These are phyloP conservation scores for Malania oleifera DNA, from an alignment of 164 flowering plant genomes.

Conservation along the genomic window DNA sequence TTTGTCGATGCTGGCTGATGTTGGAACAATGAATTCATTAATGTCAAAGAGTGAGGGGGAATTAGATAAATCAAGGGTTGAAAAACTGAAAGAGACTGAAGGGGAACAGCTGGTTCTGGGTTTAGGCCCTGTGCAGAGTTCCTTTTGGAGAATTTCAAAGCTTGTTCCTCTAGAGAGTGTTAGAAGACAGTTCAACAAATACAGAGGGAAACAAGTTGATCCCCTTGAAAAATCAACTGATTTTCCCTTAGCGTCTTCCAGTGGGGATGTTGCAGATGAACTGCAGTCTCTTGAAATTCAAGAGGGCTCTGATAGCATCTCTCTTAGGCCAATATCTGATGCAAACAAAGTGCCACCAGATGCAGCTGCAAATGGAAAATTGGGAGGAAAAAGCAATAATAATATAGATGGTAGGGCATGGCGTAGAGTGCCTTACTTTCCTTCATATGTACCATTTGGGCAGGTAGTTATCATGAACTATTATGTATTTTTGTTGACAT, in stretches of 20 bases:
- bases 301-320: slow-evolving; percentile 85
- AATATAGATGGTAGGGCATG: slow-evolving; percentile 41
- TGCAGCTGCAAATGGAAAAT: slow-evolving; percentile 28
- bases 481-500: no score
- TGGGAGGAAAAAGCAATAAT: slow-evolving; percentile 24
- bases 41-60: slow-evolving; percentile 22
- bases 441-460: slow-evolving; percentile 97
- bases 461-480: slow-evolving; percentile 43
- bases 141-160: slow-evolving; percentile 92
- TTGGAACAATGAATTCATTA: slow-evolving; percentile 19
- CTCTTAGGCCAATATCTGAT: slow-evolving; percentile 68
- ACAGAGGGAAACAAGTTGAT: slow-evolving; percentile 36
- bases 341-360: slow-evolving; percentile 28
- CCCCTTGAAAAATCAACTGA: slow-evolving; percentile 33
- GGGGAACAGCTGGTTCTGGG: slow-evolving; percentile 86
- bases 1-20: slow-evolving; percentile 24
- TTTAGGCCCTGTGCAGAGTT: slow-evolving; percentile 81
- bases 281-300: slow-evolving; percentile 89
- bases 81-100: slow-evolving; percentile 40
- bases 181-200: slow-evolving; percentile 44
- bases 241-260: slow-evolving; percentile 30
- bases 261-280: slow-evolving; percentile 45
- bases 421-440: slow-evolving; percentile 76
- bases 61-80: slow-evolving; percentile 28
- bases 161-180: slow-evolving; percentile 85